Percentiles rank a stretch among this genome's conserved stretches.
Conservation (phyloP, 2,329 filamentous ascomycete species). For the Hyphodiscus sp. region DNA sequence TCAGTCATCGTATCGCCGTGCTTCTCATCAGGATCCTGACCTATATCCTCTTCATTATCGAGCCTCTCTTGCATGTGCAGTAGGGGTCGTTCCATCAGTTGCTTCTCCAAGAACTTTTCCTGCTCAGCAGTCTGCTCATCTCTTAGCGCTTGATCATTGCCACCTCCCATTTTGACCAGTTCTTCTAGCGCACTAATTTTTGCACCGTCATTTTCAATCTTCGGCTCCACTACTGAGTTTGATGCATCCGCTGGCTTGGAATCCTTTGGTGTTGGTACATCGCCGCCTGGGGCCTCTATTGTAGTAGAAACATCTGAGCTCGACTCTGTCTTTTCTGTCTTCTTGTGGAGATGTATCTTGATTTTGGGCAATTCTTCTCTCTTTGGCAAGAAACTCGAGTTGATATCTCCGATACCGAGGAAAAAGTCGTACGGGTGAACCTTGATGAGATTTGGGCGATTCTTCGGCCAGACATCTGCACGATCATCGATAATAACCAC, state of each 20-base stretch:
- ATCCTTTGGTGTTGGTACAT: neutral
- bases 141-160: slow-evolving; percentile 60
- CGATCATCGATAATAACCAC: slow-evolving; percentile 98
- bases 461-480: slow-evolving; percentile 89
- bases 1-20: slow-evolving; percentile 33
- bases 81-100: slow-evolving; percentile 81
- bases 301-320: slow-evolving; percentile 4
- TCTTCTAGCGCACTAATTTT: slow-evolving; percentile 55
- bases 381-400: slow-evolving; percentile 92
- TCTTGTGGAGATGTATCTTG: slow-evolving; percentile 16
- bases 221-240: slow-evolving; percentile 3
- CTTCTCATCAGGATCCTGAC: slow-evolving; percentile 24
- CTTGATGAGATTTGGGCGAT: slow-evolving; percentile 88
- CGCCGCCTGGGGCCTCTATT: slow-evolving; percentile 1
- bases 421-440: slow-evolving; percentile 97
- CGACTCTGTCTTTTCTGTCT: slow-evolving; percentile 1
- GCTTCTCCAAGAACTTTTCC: slow-evolving; percentile 79
- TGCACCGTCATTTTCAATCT: slow-evolving; percentile 7
- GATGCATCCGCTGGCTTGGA: slow-evolving; percentile 36
- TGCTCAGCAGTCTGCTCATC: slow-evolving; percentile 78
- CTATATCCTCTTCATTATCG: slow-evolving; percentile 45
- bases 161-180: slow-evolving; percentile 67
- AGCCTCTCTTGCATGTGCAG: slow-evolving; percentile 88
- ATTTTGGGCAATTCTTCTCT: slow-evolving; percentile 44
- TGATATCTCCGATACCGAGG: slow-evolving; percentile 96